Percentiles rank a stretch among this genome's conserved stretches.
Evolutionary conservation across 208 protist species (phyloP).

Genomic region (Crithidia brevicula): DNA sequence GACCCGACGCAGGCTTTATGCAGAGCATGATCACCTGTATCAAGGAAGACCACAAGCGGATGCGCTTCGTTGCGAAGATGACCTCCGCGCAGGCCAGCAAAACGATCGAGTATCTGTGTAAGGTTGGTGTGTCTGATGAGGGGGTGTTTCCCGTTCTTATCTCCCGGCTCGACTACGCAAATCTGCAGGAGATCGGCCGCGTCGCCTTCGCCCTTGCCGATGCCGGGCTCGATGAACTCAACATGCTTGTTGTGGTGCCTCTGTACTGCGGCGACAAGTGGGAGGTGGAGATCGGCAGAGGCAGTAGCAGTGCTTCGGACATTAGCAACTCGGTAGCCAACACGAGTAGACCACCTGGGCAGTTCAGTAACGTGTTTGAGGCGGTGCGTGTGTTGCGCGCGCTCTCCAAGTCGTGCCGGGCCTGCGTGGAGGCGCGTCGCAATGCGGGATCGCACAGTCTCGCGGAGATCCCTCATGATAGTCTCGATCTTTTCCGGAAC

Average conservation of each 20-base stretch:
- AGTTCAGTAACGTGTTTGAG: conserved; percentile 70
- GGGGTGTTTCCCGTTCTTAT: conserved; percentile 61
- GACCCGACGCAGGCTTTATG: conserved; percentile 58
- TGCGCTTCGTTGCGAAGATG: conserved; percentile 81
- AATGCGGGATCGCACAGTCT: not conserved
- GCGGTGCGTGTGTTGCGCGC: conserved; percentile 80
- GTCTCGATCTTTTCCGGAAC: conserved; percentile 66
- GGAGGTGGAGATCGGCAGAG: conserved; percentile 13
- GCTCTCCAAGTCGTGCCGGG: conserved; percentile 73
- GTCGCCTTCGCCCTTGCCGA: conserved; percentile 78
- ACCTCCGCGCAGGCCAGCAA: conserved; percentile 80
- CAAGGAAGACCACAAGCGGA: conserved; percentile 63
- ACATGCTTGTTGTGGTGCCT: conserved; percentile 65
- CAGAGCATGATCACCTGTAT: conserved; percentile 63
- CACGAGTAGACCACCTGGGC: not conserved
- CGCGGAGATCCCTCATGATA: conserved; percentile 45
- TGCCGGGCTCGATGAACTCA: conserved; percentile 49
- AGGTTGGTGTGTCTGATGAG: conserved; percentile 57
- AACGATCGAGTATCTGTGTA: conserved; percentile 67
- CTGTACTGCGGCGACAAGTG: conserved; percentile 83
- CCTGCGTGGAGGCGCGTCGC: conserved; percentile 50
- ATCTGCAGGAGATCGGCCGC: conserved; percentile 65
- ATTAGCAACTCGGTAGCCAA: not conserved
- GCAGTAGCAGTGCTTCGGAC: not conserved
- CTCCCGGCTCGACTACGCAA: conserved; percentile 60